Base-by-base conservation (phyloP, 176 grass and related monocot genomes). In the Pontederia crassipes region DNA sequence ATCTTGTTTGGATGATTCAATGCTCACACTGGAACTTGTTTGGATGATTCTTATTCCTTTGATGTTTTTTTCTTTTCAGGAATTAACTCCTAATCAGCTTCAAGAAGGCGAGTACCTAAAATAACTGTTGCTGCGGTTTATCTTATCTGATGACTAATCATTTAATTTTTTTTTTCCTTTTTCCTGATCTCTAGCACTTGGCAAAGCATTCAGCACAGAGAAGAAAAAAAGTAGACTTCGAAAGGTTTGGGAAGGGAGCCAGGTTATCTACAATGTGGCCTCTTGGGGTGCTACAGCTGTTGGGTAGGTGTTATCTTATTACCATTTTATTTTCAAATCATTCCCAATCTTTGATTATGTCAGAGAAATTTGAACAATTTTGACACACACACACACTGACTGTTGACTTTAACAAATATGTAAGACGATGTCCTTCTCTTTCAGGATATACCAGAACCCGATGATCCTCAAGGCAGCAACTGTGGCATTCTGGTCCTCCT, bases 231-330 rank as follows among this genome's bases (percentile, higher is more conserved):
- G 81, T 69, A 85, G 59, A 52, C 69, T 97, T 58, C 50, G 48
- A 54, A 97, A 97, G 52, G 87, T 87, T 74, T 97, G 93, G 87
- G 84, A 91, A 73, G 84, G 93, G 68, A 78, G 82, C 61, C 80
- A 83, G 85, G 74, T 85, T 20, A 57, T 88, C 47, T 97, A 97
- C 53, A 97, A 91, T 55, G 66, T 91, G 40, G 81, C 84, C 72
- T 97, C 93, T 52, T 92, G 93, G 87, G 71, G 87, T 55, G 87
- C 93, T 47, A 97, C 93, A 62, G 87, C 93, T 73, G 57, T 92
- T 66, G 81, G 87, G 93, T 91, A 83, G 64, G 48, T 65, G 11
- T 72, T 15, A 74, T 29, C 16, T 9, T 58, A 67, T 17, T 48
- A 17, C 45, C n/a, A 29, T 28, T 24, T 65, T 17, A 54, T 40